Evolutionary conservation across 2,329 filamentous ascomycete species (phyloP), one percentile per base, ranked within the genome.

Genomic region (Epichloe gansuensis): DNA sequence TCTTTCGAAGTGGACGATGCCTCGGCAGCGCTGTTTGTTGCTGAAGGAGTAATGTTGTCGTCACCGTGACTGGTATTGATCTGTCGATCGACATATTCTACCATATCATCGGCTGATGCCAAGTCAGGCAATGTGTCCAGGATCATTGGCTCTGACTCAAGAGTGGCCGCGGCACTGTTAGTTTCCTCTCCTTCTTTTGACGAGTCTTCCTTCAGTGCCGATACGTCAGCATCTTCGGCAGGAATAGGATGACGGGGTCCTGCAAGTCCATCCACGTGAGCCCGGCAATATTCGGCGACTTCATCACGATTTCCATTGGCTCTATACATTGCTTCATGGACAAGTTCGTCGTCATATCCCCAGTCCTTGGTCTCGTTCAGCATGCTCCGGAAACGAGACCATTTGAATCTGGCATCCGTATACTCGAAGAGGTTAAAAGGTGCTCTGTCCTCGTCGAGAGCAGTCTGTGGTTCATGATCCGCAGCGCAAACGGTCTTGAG

Each of bases 321-420:
- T 51, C 91, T 82, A 65, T 88, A 96, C 0, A 93, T 71, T 34
- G 87, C 89, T 67, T 97, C 91, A 35, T 78, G 76, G 6, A 78
- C 84, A 50, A 96, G 72, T 12, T 80, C 78, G 43, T 77, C 71
- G 21, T 81, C 73, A 45, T 66, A 67, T 1, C 61, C 63, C 11
- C 60, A 61, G 23, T 58, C 59, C 4, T 64, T 51, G 21, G 73
- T 60, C 21, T 69, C 66, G 21, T 57, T 62, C 4, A 70, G 60
- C 3, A 62, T 59, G 13, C 51, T 54, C 4, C 61, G 61, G 49
- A 64, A 58, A 8, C 57, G 51, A 15, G 55, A 53, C 77, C 78
- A 81, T 50, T 68, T 64, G 57, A 79, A 81, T 2, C 68, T 66
- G 1, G 64, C 61, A 43, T 67, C 62, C 3, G 66, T 67, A 27